These are phyloP conservation scores for Cordyceps tenuipes DNA, from an alignment of 2,329 filamentous ascomycete genomes.

Conservation along the genomic window DNA sequence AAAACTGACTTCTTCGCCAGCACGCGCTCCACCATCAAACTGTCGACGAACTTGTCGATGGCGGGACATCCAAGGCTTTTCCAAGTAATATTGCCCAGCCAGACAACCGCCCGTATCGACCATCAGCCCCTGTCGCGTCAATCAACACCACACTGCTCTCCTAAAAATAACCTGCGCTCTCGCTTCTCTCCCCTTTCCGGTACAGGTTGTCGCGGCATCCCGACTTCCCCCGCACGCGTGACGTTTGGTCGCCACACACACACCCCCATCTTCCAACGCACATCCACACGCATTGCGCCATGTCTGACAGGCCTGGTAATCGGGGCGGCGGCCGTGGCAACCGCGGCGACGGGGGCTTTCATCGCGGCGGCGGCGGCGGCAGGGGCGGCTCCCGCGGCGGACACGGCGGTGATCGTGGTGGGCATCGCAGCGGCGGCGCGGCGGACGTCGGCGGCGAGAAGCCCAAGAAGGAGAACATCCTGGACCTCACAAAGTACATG, in stretches of 20 bases:
- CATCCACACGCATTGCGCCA: conserved; percentile 23
- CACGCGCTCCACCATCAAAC: not conserved
- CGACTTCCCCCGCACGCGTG: not conserved
- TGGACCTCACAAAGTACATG: conserved; percentile 93
- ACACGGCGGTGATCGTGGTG: conserved; percentile 24
- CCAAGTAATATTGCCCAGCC: not conserved
- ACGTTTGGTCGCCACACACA: not conserved
- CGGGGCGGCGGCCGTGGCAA: conserved; percentile 35
- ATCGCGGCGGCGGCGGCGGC: conserved; percentile 35
- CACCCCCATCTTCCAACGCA: not conserved
- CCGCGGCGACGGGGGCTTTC: conserved; percentile 29
- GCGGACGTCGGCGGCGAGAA: conserved; percentile 48
- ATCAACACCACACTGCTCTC: not conserved
- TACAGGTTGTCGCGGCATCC: not conserved
- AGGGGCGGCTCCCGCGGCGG: conserved; percentile 37
- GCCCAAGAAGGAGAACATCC: conserved; percentile 97
- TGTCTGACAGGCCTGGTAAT: conserved; percentile 44
- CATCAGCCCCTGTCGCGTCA: not conserved
- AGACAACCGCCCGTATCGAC: not conserved
- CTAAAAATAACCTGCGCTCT: not conserved
- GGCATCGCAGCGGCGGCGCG: conserved; percentile 31
- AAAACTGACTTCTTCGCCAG: not conserved
- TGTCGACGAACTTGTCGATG: not conserved
- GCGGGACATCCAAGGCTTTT: not conserved
- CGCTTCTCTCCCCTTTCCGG: not conserved